Evolutionary conservation across 176 grass and related monocot species (phyloP).

Genomic region (Avena atlantica): DNA sequence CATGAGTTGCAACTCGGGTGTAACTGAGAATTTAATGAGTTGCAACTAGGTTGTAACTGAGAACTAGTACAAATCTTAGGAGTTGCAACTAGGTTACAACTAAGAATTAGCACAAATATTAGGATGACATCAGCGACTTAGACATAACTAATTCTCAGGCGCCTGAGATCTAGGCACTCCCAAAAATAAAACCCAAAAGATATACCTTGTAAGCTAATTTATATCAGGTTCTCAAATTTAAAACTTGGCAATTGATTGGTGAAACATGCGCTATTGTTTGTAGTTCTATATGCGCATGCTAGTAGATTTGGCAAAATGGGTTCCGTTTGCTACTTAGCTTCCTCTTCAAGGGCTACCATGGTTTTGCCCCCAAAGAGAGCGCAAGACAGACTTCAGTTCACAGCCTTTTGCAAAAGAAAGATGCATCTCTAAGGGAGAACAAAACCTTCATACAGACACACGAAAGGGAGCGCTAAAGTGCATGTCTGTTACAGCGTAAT

Average conservation of each 20-base stretch:
- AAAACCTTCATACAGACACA: constrained; percentile 21
- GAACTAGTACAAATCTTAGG: too few relatives aligned
- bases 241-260: neutral
- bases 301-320: neutral
- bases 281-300: neutral
- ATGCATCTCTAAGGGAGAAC: neutral
- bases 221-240: neutral
- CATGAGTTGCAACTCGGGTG: too few relatives aligned
- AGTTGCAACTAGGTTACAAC: too few relatives aligned
- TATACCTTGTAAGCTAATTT: constrained; percentile 14
- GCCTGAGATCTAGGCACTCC: too few relatives aligned
- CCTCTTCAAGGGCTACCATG: neutral
- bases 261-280: neutral
- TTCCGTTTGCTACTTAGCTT: neutral
- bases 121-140: too few relatives aligned
- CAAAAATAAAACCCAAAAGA: neutral
- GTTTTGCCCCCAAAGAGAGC: constrained; percentile 1
- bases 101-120: too few relatives aligned
- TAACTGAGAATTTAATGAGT: too few relatives aligned
- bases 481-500: constrained; percentile 2
- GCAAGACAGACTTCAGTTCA: constrained; percentile 19
- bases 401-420: constrained; percentile 29
- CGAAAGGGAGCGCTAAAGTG: constrained; percentile 40
- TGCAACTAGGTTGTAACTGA: too few relatives aligned
- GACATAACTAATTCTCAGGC: too few relatives aligned